Evolutionary conservation across 176 grass and related monocot genomes (phyloP).

Genomic region (Musa acuminata): DNA sequence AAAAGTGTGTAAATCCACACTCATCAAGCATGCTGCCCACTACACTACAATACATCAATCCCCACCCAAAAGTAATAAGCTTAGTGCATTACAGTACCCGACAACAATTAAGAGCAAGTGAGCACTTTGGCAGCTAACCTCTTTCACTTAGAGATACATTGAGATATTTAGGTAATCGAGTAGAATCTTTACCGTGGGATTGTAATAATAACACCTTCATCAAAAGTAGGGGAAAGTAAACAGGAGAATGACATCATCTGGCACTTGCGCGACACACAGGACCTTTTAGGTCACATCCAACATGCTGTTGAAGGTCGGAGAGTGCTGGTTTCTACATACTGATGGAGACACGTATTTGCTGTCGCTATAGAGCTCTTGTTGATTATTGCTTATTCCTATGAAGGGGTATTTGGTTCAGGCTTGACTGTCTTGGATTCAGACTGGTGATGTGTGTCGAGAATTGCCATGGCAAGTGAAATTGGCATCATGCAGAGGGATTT

Average conservation of each 20-base stretch:
- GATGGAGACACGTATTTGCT: slow-evolving; percentile 3
- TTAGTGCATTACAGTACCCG: slow-evolving; percentile 72
- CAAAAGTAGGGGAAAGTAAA: neutral
- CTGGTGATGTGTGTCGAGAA: slow-evolving; percentile 73
- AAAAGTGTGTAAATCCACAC: slow-evolving; percentile 9
- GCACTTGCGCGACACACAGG: neutral
- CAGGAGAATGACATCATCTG: neutral
- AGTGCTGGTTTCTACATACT: neutral
- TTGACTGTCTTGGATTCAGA: slow-evolving; percentile 58
- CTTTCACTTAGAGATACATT: slow-evolving; percentile 42
- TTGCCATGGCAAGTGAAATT: slow-evolving; percentile 91
- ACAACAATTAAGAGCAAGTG: slow-evolving; percentile 33
- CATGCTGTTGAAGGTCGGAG: neutral
- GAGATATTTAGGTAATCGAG: slow-evolving; percentile 30
- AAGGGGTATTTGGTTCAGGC: slow-evolving; percentile 82
- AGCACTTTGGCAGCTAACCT: slow-evolving; percentile 23
- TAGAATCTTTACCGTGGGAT: neutral
- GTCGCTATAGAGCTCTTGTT: neutral
- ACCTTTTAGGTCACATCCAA: slow-evolving; percentile 12
- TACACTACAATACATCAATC: slow-evolving; percentile 26
- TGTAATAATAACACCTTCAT: neutral
- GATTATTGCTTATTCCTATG: slow-evolving; percentile 23
- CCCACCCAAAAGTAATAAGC: slow-evolving; percentile 69
- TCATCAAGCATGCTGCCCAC: slow-evolving; percentile 46
- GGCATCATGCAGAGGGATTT: slow-evolving; percentile 99